phyloP scores from a whole-genome alignment of 2,329 filamentous ascomycete species.

The Neofusicoccum sp. region DNA sequence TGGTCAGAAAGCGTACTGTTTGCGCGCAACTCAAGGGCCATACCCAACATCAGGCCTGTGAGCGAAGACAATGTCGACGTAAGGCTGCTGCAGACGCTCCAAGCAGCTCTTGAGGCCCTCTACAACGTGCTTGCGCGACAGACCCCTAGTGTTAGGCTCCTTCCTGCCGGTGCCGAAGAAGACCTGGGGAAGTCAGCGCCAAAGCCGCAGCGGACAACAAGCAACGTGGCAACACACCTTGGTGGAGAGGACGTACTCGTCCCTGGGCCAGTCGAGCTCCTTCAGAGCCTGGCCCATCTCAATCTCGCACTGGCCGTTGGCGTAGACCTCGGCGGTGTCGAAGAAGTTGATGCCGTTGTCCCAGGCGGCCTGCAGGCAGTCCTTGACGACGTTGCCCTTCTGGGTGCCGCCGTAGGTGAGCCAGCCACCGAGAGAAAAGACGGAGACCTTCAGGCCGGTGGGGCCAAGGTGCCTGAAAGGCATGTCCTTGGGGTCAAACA shows the following conservation, averaged over 20 bases:
- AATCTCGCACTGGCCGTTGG: slow-evolving; percentile 60
- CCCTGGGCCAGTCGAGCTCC: slow-evolving; percentile 49
- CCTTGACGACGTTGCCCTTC: slow-evolving; percentile 50
- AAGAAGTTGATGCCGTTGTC: slow-evolving; percentile 52
- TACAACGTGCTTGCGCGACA: slow-evolving; percentile 46
- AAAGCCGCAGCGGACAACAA: too few species aligned
- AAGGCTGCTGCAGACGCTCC: slow-evolving; percentile 61
- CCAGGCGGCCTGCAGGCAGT: slow-evolving; percentile 51
- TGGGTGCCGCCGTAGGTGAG: slow-evolving; percentile 51
- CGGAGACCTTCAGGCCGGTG: slow-evolving; percentile 51
- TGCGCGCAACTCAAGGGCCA: slow-evolving; percentile 3
- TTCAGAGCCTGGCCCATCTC: slow-evolving; percentile 55
- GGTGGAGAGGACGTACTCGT: slow-evolving; percentile 42
- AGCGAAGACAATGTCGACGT: slow-evolving; percentile 64
- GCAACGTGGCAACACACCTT: slow-evolving; percentile 21
- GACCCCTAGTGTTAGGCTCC: slow-evolving; percentile 55
- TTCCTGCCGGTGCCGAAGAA: slow-evolving; percentile 58
- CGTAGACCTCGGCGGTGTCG: slow-evolving; percentile 54
- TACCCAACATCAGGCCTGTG: slow-evolving; percentile 57
- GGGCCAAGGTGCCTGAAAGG: slow-evolving; percentile 46
- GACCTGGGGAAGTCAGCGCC: slow-evolving; percentile 35
- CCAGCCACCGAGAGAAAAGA: slow-evolving; percentile 49
- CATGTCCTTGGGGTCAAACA: slow-evolving; percentile 52
- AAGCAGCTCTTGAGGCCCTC: slow-evolving; percentile 59
- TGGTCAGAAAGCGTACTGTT: background rate